Conservation (phyloP, 106 monocot genomes). For the Vanilla planifolia region DNA sequence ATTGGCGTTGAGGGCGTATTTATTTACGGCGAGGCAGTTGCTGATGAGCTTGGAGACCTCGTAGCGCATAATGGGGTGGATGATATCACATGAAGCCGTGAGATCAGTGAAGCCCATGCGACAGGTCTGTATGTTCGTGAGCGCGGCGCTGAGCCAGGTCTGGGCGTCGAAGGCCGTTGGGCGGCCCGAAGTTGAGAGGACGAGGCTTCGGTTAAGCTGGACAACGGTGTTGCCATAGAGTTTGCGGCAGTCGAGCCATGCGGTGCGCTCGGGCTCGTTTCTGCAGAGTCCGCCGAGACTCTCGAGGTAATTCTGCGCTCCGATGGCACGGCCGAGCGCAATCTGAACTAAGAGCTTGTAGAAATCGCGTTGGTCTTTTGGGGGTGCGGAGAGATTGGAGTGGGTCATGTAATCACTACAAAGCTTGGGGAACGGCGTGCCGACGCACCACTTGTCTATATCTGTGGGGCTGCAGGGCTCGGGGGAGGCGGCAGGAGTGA, state of each 20-base stretch:
- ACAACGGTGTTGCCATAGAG: slow-evolving; percentile 57
- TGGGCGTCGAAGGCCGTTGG: slow-evolving; percentile 35
- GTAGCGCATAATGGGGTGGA: slow-evolving; percentile 28
- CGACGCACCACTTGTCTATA: no score
- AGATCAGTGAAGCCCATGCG: slow-evolving; percentile 39
- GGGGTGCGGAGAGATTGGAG: no score
- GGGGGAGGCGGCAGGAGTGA: no score
- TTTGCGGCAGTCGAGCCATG: slow-evolving; percentile 7
- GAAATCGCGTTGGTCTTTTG: slow-evolving; percentile 22
- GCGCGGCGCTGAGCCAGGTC: slow-evolving; percentile 77
- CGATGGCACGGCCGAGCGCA: slow-evolving; percentile 9
- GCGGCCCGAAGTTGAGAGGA: neutral
- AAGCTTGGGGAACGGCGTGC: no score
- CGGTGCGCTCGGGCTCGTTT: neutral
- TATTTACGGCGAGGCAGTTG: slow-evolving; percentile 70
- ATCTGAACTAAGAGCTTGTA: slow-evolving; percentile 13
- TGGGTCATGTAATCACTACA: no score
- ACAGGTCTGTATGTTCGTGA: slow-evolving; percentile 69
- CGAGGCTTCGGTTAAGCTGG: slow-evolving; percentile 71
- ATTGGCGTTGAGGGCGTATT: neutral
- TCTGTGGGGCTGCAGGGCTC: no score
- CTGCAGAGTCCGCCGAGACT: neutral
- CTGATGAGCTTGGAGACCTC: slow-evolving; percentile 67
- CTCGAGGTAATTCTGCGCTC: slow-evolving; percentile 7
- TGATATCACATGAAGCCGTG: slow-evolving; percentile 14